These are phyloP conservation scores for Cymbopogon citratus DNA, from an alignment of 176 grass and related monocot species.

Conservation along the genomic window DNA sequence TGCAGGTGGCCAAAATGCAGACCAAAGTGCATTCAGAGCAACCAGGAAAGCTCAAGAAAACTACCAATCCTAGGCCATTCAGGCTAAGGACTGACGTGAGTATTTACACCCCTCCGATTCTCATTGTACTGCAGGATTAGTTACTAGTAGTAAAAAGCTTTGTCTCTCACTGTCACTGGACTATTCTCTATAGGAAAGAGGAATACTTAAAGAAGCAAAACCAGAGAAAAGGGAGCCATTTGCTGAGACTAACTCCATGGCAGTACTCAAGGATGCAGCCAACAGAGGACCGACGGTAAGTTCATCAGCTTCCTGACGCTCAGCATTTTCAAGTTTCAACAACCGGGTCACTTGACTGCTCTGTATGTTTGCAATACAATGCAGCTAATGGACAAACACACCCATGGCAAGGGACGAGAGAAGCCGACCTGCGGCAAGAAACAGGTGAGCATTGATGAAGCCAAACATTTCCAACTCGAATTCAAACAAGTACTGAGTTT, in stretches of 20 bases:
- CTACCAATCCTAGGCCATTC: slow-evolving; percentile 86
- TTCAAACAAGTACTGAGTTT: not conserved
- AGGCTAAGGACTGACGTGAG: slow-evolving; percentile 86
- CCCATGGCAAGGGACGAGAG: slow-evolving; percentile 29
- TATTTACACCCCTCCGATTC: not conserved
- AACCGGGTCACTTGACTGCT: not conserved
- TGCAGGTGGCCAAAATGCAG: slow-evolving; percentile 41
- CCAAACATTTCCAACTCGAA: not conserved
- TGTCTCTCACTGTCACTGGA: slow-evolving; percentile 8
- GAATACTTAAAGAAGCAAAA: slow-evolving; percentile 77
- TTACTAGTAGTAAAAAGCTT: not conserved
- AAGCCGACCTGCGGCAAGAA: slow-evolving; percentile 22
- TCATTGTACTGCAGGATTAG: not conserved
- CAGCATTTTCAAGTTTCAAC: not conserved
- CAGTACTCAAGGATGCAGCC: slow-evolving; percentile 9
- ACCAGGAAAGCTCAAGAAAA: slow-evolving; percentile 58
- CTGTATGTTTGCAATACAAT: slow-evolving; percentile 7
- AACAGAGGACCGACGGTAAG: slow-evolving; percentile 24
- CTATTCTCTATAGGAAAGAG: slow-evolving; percentile 50
- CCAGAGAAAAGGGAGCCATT: slow-evolving; percentile 45
- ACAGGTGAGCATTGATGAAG: slow-evolving; percentile 26
- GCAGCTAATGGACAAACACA: slow-evolving; percentile 28
- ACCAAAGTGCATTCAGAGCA: slow-evolving; percentile 40
- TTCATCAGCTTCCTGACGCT: not conserved
- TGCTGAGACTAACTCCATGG: slow-evolving; percentile 18